Conservation (phyloP, 1,284 basidiomycete genomes). For the Trichosporon ovoides region DNA sequence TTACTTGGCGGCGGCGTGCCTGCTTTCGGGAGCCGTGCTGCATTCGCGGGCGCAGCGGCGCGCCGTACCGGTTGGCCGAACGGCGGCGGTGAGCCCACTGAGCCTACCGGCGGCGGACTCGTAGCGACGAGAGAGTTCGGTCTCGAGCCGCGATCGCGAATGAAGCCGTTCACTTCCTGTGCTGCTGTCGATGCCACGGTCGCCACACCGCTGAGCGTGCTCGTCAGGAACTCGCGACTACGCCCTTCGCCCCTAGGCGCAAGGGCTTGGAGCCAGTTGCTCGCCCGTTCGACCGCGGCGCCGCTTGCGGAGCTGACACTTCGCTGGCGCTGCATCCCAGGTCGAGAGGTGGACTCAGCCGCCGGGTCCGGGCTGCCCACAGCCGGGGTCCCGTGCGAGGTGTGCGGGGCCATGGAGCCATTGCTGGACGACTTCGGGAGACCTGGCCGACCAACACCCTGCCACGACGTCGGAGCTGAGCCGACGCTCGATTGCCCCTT, state of each 20-base stretch:
- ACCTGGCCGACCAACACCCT: neutral
- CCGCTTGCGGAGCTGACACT: conserved; percentile 10
- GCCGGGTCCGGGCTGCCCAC: neutral
- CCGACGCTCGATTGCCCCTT: neutral
- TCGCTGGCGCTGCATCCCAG: conserved; percentile 9
- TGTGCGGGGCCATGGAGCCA: neutral
- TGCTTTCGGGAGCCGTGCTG: neutral
- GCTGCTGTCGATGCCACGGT: conserved; percentile 33
- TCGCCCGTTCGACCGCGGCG: conserved; percentile 27
- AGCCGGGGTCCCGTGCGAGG: neutral
- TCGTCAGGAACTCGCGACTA: conserved; percentile 37
- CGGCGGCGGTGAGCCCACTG: neutral
- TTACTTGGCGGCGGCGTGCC: neutral
- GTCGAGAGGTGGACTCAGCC: neutral
- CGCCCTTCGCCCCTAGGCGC: conserved; percentile 43
- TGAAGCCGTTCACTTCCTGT: conserved; percentile 21
- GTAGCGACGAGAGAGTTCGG: conserved; percentile 13
- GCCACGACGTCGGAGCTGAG: neutral
- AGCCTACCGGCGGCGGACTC: conserved; percentile 9
- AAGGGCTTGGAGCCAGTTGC: conserved; percentile 40
- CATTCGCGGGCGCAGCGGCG: conserved; percentile 13
- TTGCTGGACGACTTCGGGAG: neutral
- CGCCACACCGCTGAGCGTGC: conserved; percentile 39
- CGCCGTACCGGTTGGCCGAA: neutral
- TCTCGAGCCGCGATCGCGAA: conserved; percentile 6